A percentile compares a stretch with the other conserved stretches of the same genome.
Evolutionary conservation across 2,329 filamentous ascomycete genomes (phyloP).

Genomic region (Teratosphaeria pseudoeucalypti): DNA sequence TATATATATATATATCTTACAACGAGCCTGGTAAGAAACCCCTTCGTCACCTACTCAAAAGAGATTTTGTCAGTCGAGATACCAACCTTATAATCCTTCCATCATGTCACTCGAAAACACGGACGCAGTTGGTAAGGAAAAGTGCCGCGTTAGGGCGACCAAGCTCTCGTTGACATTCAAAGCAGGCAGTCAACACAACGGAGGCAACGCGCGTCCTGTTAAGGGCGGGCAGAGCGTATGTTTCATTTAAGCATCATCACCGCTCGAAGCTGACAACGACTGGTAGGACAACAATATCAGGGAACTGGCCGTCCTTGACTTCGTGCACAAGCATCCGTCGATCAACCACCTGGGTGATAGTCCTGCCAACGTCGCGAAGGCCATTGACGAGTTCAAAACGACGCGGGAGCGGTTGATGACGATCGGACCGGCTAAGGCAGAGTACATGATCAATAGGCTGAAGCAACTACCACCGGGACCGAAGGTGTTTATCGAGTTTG

Average conservation of each 20-base stretch:
- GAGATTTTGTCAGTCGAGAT: neutral
- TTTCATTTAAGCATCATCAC: neutral
- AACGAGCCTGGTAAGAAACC: neutral
- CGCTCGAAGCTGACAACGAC: neutral
- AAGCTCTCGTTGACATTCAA: neutral
- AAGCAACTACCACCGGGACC: slow-evolving; percentile 11
- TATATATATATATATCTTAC: neutral
- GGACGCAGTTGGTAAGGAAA: neutral
- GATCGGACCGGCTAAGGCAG: neutral
- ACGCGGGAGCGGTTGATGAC: neutral
- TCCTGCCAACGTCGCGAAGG: neutral
- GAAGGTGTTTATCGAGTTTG: slow-evolving; percentile 27
- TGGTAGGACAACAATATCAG: neutral
- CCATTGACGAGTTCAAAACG: neutral
- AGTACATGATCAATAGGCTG: neutral
- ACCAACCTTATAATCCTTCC: neutral
- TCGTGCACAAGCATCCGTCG: neutral
- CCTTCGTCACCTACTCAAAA: neutral
- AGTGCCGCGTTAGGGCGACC: neutral
- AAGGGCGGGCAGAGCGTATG: neutral
- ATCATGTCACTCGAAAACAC: neutral
- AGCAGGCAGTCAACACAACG: neutral
- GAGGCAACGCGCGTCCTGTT: neutral
- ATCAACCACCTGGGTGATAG: neutral
- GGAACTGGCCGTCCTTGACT: neutral